Evolutionary conservation across 2,329 filamentous ascomycete species (phyloP), one percentile per base, ranked within the genome.

Genomic region (Penicillium sp.): DNA sequence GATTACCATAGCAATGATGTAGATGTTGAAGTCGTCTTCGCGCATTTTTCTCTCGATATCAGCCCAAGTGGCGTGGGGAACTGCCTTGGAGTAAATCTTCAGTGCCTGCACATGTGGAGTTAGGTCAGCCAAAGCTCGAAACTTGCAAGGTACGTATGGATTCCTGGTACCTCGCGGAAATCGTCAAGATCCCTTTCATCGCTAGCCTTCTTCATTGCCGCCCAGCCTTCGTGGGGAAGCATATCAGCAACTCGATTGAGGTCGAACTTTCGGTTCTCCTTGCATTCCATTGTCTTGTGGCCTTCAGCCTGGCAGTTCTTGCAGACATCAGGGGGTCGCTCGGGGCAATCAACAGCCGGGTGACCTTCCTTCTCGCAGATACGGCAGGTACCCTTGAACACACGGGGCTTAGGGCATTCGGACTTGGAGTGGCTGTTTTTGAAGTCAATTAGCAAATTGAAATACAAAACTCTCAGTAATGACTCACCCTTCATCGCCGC

Each of bases 11-110:
- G 77, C 83, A 60, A 85, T 81, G n/a, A 85, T 69, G 64, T 78
- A 80, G 60, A 84, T 65, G 5, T 75, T 78, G 51, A 79, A 71
- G 0, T 70, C 68, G 5, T 81, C 77, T 7, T 74, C 70, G 10
- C 82, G 81, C 60, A 85, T 77, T 48, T 77, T 77, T 21, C 72
- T 71, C 64, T 84, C 82, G 10, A 85, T 77, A 2, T 78, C 77
- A 11, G 69, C 71, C 55, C 77, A 84, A 57, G 69, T 79, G 53
- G 76, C 79, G 60, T 70, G 56, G 2, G 76, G 77, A 29, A 71
- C 72, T 2, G 78, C 77, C 57, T 83, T 82, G 59, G 76, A 76
- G 58, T 84, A 84, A 3, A 81, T 70, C 59, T 77, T 76, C 43
- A 85, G 64, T 4, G 73, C 76, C 73, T 80, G 29, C 29, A 31